A percentile compares a stretch with the other conserved stretches of the same genome.
Conservation (phyloP, 2,329 filamentous ascomycete species). For the Alternaria alternata region DNA sequence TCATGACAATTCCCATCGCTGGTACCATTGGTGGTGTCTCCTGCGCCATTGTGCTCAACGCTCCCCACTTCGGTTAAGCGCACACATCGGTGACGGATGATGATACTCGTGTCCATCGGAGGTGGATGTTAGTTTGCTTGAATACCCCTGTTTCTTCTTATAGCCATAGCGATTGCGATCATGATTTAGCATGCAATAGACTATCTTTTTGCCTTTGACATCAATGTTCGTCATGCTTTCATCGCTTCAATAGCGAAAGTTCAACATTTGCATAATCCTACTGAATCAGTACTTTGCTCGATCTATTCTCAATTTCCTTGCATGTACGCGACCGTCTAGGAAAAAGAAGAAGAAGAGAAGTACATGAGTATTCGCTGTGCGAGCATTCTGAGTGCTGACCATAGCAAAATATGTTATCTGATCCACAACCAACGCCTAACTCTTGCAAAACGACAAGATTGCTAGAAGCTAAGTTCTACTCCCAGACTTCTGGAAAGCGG, state of each 20-base stretch:
- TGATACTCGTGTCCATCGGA: fast-evolving
- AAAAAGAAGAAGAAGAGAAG: not conserved
- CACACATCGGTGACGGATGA: fast-evolving
- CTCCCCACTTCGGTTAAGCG: constrained; percentile 59
- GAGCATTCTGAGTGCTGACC: not conserved
- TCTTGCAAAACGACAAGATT: not conserved
- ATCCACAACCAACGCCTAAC: not conserved
- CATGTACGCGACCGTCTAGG: too few species aligned
- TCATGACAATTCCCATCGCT: constrained; percentile 68
- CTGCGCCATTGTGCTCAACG: constrained; percentile 63
- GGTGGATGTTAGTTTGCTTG: not conserved
- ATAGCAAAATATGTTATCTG: not conserved
- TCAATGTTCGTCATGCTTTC: not conserved
- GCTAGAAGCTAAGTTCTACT: not conserved
- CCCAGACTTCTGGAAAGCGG: not conserved
- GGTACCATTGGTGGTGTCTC: constrained; percentile 61
- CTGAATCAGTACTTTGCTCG: not conserved
- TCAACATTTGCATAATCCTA: not conserved
- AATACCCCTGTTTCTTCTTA: not conserved
- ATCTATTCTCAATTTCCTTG: too few species aligned
- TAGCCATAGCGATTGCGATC: not conserved
- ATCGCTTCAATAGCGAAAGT: not conserved
- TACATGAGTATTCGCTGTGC: not conserved
- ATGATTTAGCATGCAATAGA: not conserved
- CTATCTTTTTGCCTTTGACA: not conserved